Conservation (phyloP, 164 flowering plant genomes). For the Magnolia officinalis region DNA sequence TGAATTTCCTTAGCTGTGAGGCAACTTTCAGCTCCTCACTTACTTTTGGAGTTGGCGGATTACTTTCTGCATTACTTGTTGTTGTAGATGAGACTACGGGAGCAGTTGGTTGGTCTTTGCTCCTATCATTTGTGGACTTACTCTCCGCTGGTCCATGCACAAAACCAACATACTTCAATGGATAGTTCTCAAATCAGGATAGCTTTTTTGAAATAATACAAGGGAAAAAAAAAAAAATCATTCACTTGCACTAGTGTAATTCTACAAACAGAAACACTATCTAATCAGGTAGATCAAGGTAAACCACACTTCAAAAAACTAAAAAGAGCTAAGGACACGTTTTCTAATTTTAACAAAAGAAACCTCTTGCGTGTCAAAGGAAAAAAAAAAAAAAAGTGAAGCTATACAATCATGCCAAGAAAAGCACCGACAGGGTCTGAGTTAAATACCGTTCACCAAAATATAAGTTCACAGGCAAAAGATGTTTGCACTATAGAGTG, state of each 20-base stretch:
- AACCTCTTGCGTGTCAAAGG: too few species aligned
- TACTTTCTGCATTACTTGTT: conserved; percentile 73
- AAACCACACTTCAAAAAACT: not conserved
- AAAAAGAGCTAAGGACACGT: too few species aligned
- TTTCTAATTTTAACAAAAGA: too few species aligned
- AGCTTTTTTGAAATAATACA: not conserved
- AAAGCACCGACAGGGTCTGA: not conserved
- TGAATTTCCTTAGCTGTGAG: conserved; percentile 68
- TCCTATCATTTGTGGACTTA: conserved; percentile 59
- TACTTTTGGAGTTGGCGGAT: conserved; percentile 64
- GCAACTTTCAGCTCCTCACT: conserved; percentile 82
- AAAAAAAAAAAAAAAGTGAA: not conserved
- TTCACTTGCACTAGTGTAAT: not conserved
- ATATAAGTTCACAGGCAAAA: not conserved
- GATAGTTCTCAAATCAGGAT: not conserved
- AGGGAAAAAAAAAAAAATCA: not conserved
- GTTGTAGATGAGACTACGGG: conserved; percentile 59
- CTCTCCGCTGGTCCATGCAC: conserved; percentile 37
- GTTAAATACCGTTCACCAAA: not conserved
- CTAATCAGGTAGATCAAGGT: not conserved
- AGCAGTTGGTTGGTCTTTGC: conserved; percentile 60
- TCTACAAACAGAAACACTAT: not conserved
- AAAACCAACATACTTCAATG: not conserved
- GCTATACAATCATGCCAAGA: not conserved
- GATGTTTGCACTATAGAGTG: not conserved